phyloP scores from a whole-genome alignment of 768 basidiomycete species.

The Lentinula lateritia region DNA sequence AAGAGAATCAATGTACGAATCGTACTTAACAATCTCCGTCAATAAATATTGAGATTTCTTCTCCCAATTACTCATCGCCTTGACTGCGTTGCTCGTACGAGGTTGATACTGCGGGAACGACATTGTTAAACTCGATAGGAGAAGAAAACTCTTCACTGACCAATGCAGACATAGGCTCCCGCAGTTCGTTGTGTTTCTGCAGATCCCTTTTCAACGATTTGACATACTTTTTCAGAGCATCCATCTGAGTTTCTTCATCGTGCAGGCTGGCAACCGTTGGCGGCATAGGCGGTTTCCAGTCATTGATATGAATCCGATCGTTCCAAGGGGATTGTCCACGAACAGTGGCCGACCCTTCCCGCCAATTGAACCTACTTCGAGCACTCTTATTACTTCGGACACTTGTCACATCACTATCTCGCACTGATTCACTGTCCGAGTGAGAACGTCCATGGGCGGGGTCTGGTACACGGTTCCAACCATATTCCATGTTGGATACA shows the following conservation, averaged over 20 bases:
- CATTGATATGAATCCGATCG: slow-evolving; percentile 77
- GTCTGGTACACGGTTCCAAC: slow-evolving; percentile 80
- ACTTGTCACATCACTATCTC: slow-evolving; percentile 52
- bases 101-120: slow-evolving; percentile 59
- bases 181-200: slow-evolving; percentile 75
- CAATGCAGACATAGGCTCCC: slow-evolving; percentile 75
- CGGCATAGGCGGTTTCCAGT: slow-evolving; percentile 91
- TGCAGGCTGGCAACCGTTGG: slow-evolving; percentile 80
- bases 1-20: slow-evolving; percentile 90
- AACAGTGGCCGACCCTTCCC: slow-evolving; percentile 60
- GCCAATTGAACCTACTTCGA: slow-evolving; percentile 70
- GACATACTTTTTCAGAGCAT: slow-evolving; percentile 83
- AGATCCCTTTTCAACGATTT: slow-evolving; percentile 70
- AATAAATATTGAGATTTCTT: slow-evolving; percentile 85
- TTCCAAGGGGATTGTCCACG: slow-evolving; percentile 68
- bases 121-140: not conserved
- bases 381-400: slow-evolving; percentile 71
- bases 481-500: slow-evolving; percentile 99
- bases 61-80: slow-evolving; percentile 88
- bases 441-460: slow-evolving; percentile 43
- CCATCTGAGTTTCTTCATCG: slow-evolving; percentile 91
- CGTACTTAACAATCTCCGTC: slow-evolving; percentile 92
- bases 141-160: slow-evolving; percentile 32
- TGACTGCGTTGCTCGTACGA: slow-evolving; percentile 65
- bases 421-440: slow-evolving; percentile 51